These are phyloP conservation scores for Penstemon eatonii DNA, from an alignment of 257 asterid species.

Conservation along the genomic window DNA sequence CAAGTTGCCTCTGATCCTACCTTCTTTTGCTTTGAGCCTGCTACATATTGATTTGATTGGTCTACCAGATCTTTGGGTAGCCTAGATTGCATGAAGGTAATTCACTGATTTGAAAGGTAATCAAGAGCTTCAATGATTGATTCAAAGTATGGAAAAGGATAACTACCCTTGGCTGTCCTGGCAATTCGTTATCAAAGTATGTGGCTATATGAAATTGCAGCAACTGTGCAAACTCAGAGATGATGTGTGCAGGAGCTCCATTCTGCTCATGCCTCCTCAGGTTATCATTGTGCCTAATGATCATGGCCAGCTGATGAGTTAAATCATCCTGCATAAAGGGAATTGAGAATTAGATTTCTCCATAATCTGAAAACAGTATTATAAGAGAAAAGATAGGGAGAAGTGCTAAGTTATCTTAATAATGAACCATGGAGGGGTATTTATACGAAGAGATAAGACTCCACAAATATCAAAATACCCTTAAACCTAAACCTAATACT, in stretches of 20 bases:
- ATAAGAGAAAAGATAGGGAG: no score
- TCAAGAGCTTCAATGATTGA: conserved; percentile 14
- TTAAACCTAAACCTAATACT: no score
- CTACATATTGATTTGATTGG: conserved; percentile 97
- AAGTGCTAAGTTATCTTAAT: no score
- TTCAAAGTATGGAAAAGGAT: conserved; percentile 9
- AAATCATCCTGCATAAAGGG: conserved; percentile 81
- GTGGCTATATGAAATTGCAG: conserved; percentile 98
- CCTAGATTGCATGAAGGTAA: conserved; percentile 45
- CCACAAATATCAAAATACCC: no score
- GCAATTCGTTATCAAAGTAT: conserved; percentile 94
- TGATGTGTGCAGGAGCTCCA: conserved; percentile 99
- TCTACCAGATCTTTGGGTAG: conserved; percentile 98
- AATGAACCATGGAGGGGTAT: no score
- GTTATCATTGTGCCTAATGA: conserved; percentile 94
- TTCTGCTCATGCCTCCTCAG: conserved; percentile 93
- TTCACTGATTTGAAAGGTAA: conserved; percentile 19
- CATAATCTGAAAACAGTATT: background rate
- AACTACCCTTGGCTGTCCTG: conserved; percentile 96
- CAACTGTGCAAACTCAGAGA: conserved; percentile 95
- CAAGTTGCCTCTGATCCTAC: conserved; percentile 95
- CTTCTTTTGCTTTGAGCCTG: conserved; percentile 98
- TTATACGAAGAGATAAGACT: no score
- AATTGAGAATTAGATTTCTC: conserved; percentile 30
- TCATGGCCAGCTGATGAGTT: conserved; percentile 98